Conservation (phyloP, 2,329 filamentous ascomycete genomes). For the Fusarium xylarioides region DNA sequence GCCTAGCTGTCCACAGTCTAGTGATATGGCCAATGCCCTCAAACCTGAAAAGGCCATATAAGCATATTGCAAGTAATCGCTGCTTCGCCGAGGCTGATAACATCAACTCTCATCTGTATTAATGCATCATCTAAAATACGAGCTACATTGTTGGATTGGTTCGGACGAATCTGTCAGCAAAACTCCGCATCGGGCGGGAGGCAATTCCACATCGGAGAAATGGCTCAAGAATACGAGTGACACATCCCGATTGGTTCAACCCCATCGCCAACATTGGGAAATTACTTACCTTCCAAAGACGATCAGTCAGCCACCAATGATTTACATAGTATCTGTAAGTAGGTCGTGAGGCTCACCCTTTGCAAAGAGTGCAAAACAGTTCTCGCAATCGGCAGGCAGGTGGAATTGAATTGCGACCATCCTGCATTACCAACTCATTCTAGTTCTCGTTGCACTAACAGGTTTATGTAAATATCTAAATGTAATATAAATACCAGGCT, state of each 20-base stretch:
- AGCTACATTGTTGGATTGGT: neutral
- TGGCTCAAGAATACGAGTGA: neutral
- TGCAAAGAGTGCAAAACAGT: rapidly evolving
- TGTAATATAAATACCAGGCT: neutral
- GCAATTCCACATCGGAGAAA: no score
- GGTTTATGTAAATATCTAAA: neutral
- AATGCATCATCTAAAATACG: neutral
- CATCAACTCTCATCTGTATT: rapidly evolving
- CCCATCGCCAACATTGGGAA: neutral
- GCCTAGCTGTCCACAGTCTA: no score
- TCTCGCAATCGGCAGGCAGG: neutral
- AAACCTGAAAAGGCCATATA: neutral
- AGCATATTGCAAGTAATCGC: no score
- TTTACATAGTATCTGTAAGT: neutral
- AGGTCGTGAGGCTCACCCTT: neutral
- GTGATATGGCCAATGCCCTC: neutral
- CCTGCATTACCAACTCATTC: neutral
- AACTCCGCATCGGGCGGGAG: neutral
- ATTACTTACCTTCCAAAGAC: no score
- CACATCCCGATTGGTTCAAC: neutral
- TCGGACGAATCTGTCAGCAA: neutral
- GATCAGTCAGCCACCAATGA: neutral
- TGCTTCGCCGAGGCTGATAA: neutral
- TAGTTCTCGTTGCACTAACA: no score
- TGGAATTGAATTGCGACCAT: neutral